Conservation (phyloP, 2,329 filamentous ascomycete species). For the Sporothrix curviconia region DNA sequence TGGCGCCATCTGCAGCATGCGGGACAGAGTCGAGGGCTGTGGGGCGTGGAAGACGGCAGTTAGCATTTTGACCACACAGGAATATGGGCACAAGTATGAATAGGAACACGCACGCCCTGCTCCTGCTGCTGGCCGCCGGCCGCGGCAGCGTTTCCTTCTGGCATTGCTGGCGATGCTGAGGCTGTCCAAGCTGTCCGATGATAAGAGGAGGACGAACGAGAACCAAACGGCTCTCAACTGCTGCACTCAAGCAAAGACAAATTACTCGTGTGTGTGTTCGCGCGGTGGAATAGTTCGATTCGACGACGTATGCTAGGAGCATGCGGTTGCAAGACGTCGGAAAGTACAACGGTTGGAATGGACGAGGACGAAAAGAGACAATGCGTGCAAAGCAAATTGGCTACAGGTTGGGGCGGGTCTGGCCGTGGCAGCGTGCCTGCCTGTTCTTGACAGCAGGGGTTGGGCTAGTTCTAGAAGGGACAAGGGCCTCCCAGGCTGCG, state of each 20-base stretch:
- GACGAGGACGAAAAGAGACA: neutral
- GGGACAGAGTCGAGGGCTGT: slow-evolving; percentile 34
- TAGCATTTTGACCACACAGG: neutral
- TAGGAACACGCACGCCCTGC: slow-evolving; percentile 12
- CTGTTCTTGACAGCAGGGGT: neutral
- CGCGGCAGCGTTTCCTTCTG: slow-evolving; percentile 13
- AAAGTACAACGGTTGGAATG: too few species aligned
- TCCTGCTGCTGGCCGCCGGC: slow-evolving; percentile 13
- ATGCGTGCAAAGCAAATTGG: slow-evolving; percentile 3
- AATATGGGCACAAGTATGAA: neutral
- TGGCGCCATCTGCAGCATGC: slow-evolving; percentile 44
- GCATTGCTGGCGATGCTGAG: slow-evolving; percentile 8
- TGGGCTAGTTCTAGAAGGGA: neutral
- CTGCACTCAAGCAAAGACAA: too few species aligned
- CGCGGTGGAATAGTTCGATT: too few species aligned
- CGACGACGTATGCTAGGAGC: too few species aligned
- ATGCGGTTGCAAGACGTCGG: too few species aligned
- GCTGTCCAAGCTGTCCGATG: slow-evolving; percentile 35
- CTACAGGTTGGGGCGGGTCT: neutral
- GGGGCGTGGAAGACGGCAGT: neutral
- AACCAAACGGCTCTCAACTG: neutral
- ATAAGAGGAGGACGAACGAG: neutral
- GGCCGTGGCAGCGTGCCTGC: neutral
- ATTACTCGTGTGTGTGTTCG: too few species aligned
- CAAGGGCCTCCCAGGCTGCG: neutral